A percentile compares a stretch with the other conserved stretches of the same genome.
phyloP scores from a whole-genome alignment of 495 filamentous ascomycete species.

The Neurospora discreta region DNA sequence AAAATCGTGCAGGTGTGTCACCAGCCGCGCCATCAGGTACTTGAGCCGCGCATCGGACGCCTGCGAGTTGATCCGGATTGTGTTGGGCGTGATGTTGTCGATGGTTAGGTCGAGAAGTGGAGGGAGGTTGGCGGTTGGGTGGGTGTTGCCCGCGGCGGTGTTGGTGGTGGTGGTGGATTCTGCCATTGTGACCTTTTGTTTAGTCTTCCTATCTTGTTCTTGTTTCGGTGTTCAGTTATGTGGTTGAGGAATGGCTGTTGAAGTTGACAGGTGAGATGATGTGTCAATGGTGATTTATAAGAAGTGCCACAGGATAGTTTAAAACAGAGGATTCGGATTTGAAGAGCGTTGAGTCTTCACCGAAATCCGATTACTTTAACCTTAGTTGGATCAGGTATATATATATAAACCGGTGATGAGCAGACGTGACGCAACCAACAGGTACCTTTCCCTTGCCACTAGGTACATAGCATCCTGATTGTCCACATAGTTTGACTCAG shows the following conservation, averaged over 20 bases:
- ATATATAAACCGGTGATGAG: neutral
- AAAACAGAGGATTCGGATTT: neutral
- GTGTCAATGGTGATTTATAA: too few relatives aligned
- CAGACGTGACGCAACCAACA: neutral
- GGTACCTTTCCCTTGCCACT: neutral
- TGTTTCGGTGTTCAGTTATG: neutral
- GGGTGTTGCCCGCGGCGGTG: neutral
- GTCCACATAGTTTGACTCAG: neutral
- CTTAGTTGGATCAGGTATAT: neutral
- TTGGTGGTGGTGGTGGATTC: neutral
- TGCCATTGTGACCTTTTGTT: neutral
- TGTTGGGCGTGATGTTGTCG: slow-evolving; percentile 77
- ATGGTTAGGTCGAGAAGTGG: slow-evolving; percentile 59
- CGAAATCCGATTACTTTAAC: neutral
- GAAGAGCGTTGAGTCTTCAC: neutral
- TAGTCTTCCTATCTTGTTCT: neutral
- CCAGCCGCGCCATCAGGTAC: slow-evolving; percentile 62
- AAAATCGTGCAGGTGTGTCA: slow-evolving; percentile 75
- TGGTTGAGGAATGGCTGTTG: neutral
- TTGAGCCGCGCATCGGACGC: slow-evolving; percentile 52
- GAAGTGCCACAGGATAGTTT: neutral
- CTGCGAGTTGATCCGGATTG: slow-evolving; percentile 62
- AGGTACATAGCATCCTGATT: neutral
- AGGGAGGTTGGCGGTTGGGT: slow-evolving; percentile 15
- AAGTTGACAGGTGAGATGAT: neutral